Base-by-base conservation (phyloP, 2,329 filamentous ascomycete genomes). In the Emergomyces pasteurianus region DNA sequence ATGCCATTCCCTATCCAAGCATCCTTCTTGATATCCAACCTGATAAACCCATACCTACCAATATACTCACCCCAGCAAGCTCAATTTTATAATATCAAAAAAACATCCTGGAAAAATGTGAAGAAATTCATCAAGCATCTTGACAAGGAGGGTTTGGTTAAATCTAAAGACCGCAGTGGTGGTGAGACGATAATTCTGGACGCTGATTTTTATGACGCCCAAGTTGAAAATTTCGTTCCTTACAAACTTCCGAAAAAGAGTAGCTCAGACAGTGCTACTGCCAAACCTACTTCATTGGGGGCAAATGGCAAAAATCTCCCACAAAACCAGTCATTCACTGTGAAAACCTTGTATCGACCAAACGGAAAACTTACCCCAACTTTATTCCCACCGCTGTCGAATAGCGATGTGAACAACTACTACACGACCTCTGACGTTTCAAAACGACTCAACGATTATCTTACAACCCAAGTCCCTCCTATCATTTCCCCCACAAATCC, bases 91-190 rank as follows among this genome's bases (percentile, higher is more conserved):
- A 83, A 85, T 65, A 86, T 88, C 71, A 88, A 87, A 68, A 88
- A 87, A 73, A 85, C 84, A 2, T 85, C 81, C 63, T 87, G 83
- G 83, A 88, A 88, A 73, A 87, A 83, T 63, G 80, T 85, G 62
- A 85, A 84, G 68, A 88, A 86, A 65, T 87, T 88, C 69, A 81
- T 88, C 72, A 88, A 87, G 66, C 77, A 81, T 59, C 75, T 88
- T 10, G 85, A 87, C 70, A 88, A 87, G 70, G 75, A 82, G 55
- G 70, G 77, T 21, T 74, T 87, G n/a, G 71, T 86, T 65, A 86
- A 85, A 67, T 80, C 79, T 53, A 88, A 88, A 69, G 85, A 87
- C 57, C 79, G 83, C 42, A 83, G 81, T 63, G 83, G 83, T 4
- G 81, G 84, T 42, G 85, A 88, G 68, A 83, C 82, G 0, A 79